Evolutionary conservation across 2,329 filamentous ascomycete genomes (phyloP), one percentile per base, ranked within the genome.

Genomic region (Aspergillus alliaceus): DNA sequence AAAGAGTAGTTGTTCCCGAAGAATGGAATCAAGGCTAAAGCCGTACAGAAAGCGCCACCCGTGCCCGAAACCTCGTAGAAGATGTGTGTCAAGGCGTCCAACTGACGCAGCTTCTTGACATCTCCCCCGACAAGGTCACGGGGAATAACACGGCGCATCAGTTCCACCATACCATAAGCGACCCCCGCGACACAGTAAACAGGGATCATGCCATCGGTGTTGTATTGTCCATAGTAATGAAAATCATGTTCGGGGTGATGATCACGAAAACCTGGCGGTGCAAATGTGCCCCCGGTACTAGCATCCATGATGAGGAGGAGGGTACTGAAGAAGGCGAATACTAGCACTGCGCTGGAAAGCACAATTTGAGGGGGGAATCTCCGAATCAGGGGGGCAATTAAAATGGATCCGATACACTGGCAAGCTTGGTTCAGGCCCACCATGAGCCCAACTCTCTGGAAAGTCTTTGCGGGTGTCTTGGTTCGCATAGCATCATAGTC

Each of bases 391-490:
- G 60, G 60, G 25, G 60, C 58, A 24, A 62, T 60, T 29, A 62
- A 35, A n/a, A 60, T 62, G 15, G 60, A 60, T 11, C 60, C 60
- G 37, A 62, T 55, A 39, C 60, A 60, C 34, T 62, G 60, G 40
- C 55, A 60, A 15, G 58, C 58, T 34, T 60, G 60, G 24, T 62
- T 62, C 1, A 62, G 53, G 32, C 60, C 58, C 15, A 58, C 58
- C 60, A 62, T 58, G 7, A 62, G 55, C n/a, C 60, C 60, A 27
- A 62, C 60, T n/a, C 60, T 39, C 35, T 62, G 55, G 18, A 62
- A 62, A 4, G 60, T 62, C 51, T 62, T 62, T 14, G 60, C 53
- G 1, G 48, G 24, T 6, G 55, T 60, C 14, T 51, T 20, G 27
- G 53, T 48, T 22, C 50, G 15, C 35, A 55, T 54, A 24, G 60